These are phyloP conservation scores for Inga laurina DNA, from an alignment of 306 rosid genomes.

Conservation along the genomic window DNA sequence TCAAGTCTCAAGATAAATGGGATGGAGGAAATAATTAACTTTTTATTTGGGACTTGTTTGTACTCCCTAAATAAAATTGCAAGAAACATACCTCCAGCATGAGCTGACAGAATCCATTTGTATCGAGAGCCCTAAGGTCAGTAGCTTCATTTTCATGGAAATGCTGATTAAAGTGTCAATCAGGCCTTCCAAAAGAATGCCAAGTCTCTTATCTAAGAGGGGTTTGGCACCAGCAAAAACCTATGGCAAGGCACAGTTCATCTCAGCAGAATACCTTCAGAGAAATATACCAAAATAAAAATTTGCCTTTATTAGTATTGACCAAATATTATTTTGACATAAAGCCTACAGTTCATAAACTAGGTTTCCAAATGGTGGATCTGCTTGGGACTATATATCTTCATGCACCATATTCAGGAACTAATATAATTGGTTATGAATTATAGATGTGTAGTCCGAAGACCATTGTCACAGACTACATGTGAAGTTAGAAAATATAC, in stretches of 20 bases:
- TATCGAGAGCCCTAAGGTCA: constrained; percentile 79
- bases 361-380: background rate
- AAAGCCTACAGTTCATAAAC: constrained; percentile 4
- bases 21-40: background rate
- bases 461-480: background rate
- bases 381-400: constrained; percentile 12
- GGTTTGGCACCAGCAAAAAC: constrained; percentile 94
- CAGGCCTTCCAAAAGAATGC: constrained; percentile 96
- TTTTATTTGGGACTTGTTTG: background rate
- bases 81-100: constrained; percentile 84
- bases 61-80: background rate
- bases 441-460: background rate
- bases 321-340: constrained; percentile 15
- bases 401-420: background rate
- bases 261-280: constrained; percentile 25
- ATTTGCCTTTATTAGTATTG: background rate
- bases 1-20: background rate
- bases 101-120: constrained; percentile 94
- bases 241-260: constrained; percentile 42
- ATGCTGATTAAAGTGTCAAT: constrained; percentile 94
- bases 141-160: constrained; percentile 67
- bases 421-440: background rate
- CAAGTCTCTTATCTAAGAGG: constrained; percentile 93
- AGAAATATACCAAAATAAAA: constrained; percentile 21
- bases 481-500: constrained; percentile 11